Conservation (phyloP, 176 grass and related monocot genomes). For the Poa pratensis region DNA sequence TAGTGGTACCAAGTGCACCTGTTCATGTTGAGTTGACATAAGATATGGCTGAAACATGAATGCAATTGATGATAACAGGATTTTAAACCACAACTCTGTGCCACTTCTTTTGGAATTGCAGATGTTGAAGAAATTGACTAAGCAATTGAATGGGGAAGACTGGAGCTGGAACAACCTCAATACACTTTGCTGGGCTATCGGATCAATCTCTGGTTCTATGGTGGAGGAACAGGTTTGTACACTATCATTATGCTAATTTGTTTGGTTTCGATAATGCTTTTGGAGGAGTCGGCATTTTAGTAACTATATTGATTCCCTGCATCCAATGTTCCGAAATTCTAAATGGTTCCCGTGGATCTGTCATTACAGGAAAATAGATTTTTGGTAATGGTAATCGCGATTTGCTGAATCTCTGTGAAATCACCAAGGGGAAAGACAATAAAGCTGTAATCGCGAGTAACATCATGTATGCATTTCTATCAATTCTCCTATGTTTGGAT, state of each 20-base stretch:
- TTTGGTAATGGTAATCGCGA: constrained; percentile 99
- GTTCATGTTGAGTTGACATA: constrained; percentile 23
- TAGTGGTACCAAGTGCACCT: background rate
- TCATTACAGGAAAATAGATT: constrained; percentile 93
- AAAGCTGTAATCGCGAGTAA: constrained; percentile 99
- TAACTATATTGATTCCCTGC: background rate
- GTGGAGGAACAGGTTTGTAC: constrained; percentile 91
- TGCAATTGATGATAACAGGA: background rate
- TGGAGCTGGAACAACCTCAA: constrained; percentile 99
- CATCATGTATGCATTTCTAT: constrained; percentile 73
- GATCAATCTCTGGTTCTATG: constrained; percentile 99
- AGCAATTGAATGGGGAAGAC: constrained; percentile 98
- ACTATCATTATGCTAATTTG: constrained; percentile 15
- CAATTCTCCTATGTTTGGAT: constrained; percentile 11
- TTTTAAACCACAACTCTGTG: background rate
- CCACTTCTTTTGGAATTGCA: constrained; percentile 49
- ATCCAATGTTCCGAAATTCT: constrained; percentile 1
- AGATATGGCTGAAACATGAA: constrained; percentile 19
- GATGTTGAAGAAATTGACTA: constrained; percentile 97
- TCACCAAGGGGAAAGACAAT: constrained; percentile 98
- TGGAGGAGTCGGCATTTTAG: background rate
- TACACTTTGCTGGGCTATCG: constrained; percentile 98
- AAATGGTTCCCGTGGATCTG: constrained; percentile 8
- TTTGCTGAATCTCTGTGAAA: constrained; percentile 98
- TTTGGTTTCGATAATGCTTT: constrained; percentile 6